These are phyloP conservation scores for Plantago rigida DNA, from an alignment of 305 asterid genomes.

Conservation along the genomic window DNA sequence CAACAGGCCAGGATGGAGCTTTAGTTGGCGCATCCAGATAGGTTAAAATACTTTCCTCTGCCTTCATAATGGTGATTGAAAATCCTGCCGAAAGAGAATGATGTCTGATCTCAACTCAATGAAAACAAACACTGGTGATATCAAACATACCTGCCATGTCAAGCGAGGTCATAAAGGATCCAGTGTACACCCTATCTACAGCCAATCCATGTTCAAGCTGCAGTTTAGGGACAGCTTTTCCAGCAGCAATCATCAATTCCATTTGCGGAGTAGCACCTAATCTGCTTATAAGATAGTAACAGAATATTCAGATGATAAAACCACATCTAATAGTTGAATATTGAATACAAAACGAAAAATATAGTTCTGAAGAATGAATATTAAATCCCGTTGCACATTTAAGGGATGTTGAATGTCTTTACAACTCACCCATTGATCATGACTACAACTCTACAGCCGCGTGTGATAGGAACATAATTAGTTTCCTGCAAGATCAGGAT, in stretches of 20 bases:
- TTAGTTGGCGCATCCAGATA: constrained; percentile 87
- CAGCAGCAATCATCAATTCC: constrained; percentile 97
- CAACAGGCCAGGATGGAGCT: constrained; percentile 98
- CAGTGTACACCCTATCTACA: constrained; percentile 92
- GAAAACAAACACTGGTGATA: constrained; percentile 16
- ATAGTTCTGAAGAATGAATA: constrained; percentile 9
- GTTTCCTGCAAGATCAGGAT: constrained; percentile 62
- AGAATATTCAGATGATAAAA: constrained; percentile 9
- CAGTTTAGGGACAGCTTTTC: constrained; percentile 75
- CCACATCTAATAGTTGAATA: background rate
- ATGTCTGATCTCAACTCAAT: constrained; percentile 19
- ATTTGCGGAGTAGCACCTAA: constrained; percentile 86
- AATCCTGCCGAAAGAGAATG: constrained; percentile 46
- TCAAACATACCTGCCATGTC: constrained; percentile 79
- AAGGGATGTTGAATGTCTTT: constrained; percentile 6
- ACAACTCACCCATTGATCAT: constrained; percentile 79
- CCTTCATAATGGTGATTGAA: constrained; percentile 86
- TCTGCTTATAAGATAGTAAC: constrained; percentile 40
- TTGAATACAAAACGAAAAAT: constrained; percentile 1
- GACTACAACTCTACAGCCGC: constrained; percentile 82
- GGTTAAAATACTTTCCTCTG: constrained; percentile 55
- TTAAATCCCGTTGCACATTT: background rate
- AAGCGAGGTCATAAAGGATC: constrained; percentile 95
- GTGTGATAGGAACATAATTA: constrained; percentile 78
- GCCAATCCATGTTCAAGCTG: constrained; percentile 97